Evolutionary conservation across 2,329 filamentous ascomycete species (phyloP).

Genomic region (Talaromyces sp.): DNA sequence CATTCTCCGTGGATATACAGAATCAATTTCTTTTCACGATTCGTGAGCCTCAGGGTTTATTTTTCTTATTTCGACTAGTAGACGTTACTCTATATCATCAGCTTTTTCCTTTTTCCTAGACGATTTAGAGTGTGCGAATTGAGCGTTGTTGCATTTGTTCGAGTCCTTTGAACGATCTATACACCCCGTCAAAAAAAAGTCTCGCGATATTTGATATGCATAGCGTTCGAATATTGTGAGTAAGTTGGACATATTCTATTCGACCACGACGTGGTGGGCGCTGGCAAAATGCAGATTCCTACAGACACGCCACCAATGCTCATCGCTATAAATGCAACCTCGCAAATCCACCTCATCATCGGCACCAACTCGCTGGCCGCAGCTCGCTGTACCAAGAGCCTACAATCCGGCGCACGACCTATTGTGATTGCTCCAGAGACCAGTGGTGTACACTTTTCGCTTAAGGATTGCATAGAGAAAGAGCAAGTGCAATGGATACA

Average conservation of each 20-base stretch:
- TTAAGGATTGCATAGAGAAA: slow-evolving; percentile 45
- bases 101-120: too few relatives aligned
- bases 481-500: slow-evolving; percentile 43
- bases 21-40: background rate
- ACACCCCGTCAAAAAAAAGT: background rate
- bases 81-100: too few relatives aligned
- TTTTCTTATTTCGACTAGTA: background rate
- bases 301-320: slow-evolving; percentile 31
- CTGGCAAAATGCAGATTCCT: background rate
- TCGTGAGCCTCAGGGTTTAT: background rate
- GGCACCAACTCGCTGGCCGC: slow-evolving; percentile 86
- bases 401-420: slow-evolving; percentile 77
- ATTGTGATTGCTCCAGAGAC: slow-evolving; percentile 71
- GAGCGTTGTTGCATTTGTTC: background rate
- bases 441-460: slow-evolving; percentile 57
- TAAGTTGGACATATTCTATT: background rate
- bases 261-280: background rate
- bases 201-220: background rate
- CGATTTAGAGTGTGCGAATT: background rate
- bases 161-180: background rate
- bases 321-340: slow-evolving; percentile 39
- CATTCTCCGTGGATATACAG: background rate
- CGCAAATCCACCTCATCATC: slow-evolving; percentile 71
- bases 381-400: slow-evolving; percentile 72
- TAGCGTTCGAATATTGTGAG: background rate